A percentile compares a stretch with the other conserved stretches of the same genome.
phyloP scores from a whole-genome alignment of 306 rosid species.

The Castanea crenata region DNA sequence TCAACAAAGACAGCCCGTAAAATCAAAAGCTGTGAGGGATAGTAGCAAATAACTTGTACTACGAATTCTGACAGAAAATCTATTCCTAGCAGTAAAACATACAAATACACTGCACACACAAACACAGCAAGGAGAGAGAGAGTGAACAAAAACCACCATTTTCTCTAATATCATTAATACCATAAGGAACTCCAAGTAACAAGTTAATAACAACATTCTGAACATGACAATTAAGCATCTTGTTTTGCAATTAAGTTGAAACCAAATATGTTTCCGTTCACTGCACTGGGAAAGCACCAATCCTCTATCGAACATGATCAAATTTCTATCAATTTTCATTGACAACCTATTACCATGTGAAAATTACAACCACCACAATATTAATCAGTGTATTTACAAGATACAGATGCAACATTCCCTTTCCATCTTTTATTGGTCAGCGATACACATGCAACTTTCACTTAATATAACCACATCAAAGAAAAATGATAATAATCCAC shows the following conservation, averaged over 20 bases:
- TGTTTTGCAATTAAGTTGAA: not conserved
- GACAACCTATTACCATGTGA: no score
- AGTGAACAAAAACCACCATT: not conserved
- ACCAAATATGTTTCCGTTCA: not conserved
- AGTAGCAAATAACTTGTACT: not conserved
- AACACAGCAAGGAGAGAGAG: not conserved
- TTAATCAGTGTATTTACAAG: not conserved
- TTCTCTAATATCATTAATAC: not conserved
- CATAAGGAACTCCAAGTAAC: not conserved
- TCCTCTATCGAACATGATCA: not conserved
- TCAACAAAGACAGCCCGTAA: constrained; percentile 14
- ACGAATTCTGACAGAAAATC: constrained; percentile 7
- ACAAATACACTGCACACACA: not conserved
- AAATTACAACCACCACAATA: not conserved
- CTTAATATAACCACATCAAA: not conserved
- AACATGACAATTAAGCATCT: not conserved
- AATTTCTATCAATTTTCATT: not conserved
- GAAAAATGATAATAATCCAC: not conserved
- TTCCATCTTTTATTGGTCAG: no score
- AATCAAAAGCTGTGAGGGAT: constrained; percentile 1
- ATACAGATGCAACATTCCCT: not conserved
- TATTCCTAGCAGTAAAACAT: constrained; percentile 7
- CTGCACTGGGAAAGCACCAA: not conserved
- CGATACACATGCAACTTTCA: not conserved
- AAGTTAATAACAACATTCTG: not conserved